Conservation (phyloP, 192 early-diverging fungal genomes). For the Diversispora epigaea region DNA sequence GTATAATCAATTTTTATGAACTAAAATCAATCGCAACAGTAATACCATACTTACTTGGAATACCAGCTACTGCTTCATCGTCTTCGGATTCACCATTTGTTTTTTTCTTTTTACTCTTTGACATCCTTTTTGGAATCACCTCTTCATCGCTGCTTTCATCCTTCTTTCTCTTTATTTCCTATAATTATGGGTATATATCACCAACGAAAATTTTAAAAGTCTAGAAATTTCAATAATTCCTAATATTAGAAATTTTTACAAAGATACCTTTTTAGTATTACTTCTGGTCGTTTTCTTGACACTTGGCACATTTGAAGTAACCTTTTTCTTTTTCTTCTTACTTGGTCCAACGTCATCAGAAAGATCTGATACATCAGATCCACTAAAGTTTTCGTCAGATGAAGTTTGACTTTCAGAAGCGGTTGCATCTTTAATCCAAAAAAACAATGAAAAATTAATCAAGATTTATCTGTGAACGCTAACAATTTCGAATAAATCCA, state of each 20-base stretch:
- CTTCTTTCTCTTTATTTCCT: background rate
- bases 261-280: background rate
- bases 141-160: background rate
- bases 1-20: background rate
- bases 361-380: background rate
- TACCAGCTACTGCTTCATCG: background rate
- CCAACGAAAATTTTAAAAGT: background rate
- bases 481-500: background rate
- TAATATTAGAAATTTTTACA: background rate
- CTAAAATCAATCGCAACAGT: background rate
- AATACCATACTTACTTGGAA: background rate
- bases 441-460: background rate
- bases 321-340: background rate
- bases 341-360: background rate
- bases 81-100: background rate
- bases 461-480: background rate
- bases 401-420: background rate
- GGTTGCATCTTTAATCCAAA: background rate
- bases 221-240: background rate
- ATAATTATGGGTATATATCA: background rate
- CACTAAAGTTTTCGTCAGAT: background rate
- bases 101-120: too few species aligned
- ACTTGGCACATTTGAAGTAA: background rate
- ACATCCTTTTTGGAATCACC: too few species aligned
- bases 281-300: background rate